Evolutionary conservation across 1,139 yeast genomes (phyloP).

Genomic region (Candida smagusa): DNA sequence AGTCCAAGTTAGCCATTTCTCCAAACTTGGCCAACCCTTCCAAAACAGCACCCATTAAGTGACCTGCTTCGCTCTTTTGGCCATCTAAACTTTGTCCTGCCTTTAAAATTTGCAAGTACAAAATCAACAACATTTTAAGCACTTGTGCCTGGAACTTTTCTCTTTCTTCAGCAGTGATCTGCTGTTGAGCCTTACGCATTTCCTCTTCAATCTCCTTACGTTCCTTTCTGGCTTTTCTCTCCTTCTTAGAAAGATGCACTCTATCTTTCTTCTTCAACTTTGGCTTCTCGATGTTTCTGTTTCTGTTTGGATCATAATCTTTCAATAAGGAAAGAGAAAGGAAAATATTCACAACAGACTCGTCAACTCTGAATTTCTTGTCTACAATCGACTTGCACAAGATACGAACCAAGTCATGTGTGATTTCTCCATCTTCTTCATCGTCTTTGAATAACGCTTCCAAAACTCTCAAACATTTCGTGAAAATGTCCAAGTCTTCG

Average conservation of each 20-base stretch:
- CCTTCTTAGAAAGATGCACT: slow-evolving; percentile 83
- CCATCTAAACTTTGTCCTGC: slow-evolving; percentile 34
- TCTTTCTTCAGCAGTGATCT: slow-evolving; percentile 82
- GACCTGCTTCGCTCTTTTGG: slow-evolving; percentile 44
- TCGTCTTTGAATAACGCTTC: slow-evolving; percentile 66
- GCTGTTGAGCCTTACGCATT: slow-evolving; percentile 80
- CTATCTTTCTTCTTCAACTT: slow-evolving; percentile 80
- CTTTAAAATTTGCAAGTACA: slow-evolving; percentile 76
- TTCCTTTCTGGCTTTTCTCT: slow-evolving; percentile 83
- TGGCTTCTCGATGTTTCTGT: slow-evolving; percentile 38
- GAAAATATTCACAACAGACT: slow-evolving; percentile 71
- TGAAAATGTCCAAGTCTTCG: slow-evolving; percentile 49
- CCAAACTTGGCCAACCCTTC: slow-evolving; percentile 92
- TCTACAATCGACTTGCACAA: slow-evolving; percentile 69
- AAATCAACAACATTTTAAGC: slow-evolving; percentile 63
- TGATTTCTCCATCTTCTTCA: slow-evolving; percentile 74
- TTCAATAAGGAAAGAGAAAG: slow-evolving; percentile 70
- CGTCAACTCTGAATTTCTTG: slow-evolving; percentile 79
- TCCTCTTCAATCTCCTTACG: slow-evolving; percentile 85
- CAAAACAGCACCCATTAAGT: slow-evolving; percentile 75
- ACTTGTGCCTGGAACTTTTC: slow-evolving; percentile 84
- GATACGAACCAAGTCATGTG: slow-evolving; percentile 67
- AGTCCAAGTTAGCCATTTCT: slow-evolving; percentile 86
- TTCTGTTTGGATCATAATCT: slow-evolving; percentile 71
- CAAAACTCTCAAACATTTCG: slow-evolving; percentile 59